Base-by-base conservation (phyloP, 78 protist species). In the Dictyostelium brefeldianum region DNA sequence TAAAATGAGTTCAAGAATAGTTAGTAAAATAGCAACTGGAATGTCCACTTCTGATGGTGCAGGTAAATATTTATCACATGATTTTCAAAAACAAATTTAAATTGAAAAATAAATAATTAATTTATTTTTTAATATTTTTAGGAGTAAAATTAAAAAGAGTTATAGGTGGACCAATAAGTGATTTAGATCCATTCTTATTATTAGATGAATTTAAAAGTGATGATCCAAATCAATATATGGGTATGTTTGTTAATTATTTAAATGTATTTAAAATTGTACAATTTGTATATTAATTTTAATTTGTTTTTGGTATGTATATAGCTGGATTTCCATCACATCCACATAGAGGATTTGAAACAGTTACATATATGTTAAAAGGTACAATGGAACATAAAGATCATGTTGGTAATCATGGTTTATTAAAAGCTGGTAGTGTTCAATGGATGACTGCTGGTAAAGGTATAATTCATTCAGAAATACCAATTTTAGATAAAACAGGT, bases 371-470 rank as follows among this genome's bases (percentile, higher is more conserved):
- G 89, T 18, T 84, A 6, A 83, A 46, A 43, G 98, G 98, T 5
- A 48, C 69, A 5, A 53, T 80, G 47, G 95, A 78, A 73, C 97
- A 95, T 80, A 25, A 57, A n/a, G 98, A 97, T 91, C 56, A 57
- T 36, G 69, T 62, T 53, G 96, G 96, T 15, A 85, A 96, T 83
- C 15, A 43, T 10, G 97, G 96, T 14, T 25, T 83, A 41, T 73
- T 96, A 48, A 81, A 20, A 29, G 80, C 94, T 8, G 95, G 94
- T 5, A 17, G 47, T 1, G 91, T 87, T 0, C 97, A 27, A 96
- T 97, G 98, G 98, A 96, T 97, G 97, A 92, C 97, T 18, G 97
- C 98, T 0, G 98, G 95, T n/a, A 46, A 56, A 7, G 98, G 97
- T 53, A 91, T 97, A 22, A 54, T 97, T 46, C 98, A 97, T 80